Base-by-base conservation (phyloP, 2,329 filamentous ascomycete genomes). In the Catunica adiposa region DNA sequence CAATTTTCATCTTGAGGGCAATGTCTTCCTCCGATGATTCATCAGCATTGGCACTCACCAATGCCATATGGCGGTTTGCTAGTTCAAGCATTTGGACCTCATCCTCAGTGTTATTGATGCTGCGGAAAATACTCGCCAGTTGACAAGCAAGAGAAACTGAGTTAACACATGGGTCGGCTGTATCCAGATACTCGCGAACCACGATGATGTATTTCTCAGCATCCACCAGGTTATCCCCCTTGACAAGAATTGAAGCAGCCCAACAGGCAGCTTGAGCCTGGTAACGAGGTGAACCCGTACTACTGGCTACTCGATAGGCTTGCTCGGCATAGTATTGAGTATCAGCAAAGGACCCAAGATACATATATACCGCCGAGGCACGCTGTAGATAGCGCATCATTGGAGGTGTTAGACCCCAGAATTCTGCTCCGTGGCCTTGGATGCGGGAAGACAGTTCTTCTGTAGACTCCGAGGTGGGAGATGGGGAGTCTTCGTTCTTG, bases 271-370 rank as follows among this genome's bases (percentile, higher is more conserved):
- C 74, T 59, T 79, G 73, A 0, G 77, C 74, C 44, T 71, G 67
- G 62, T 78, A 77, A 11, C 82, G 73, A 37, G 77, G 73, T 0
- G 84, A 82, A 51, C 77, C 72, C 7, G 85, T 78, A n/a, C 77
- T 79, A 58, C 76, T 74, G 22, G 86, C 86, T 58, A 94, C 78
- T 63, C 84, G 87, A 55, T 84, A 73, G 0, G 89, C 89, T 62
- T 92, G 85, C 61, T 96, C 84, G 1, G 84, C 83, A 62, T 94
- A 94, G 65, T 89, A 92, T 0, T 90, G 70, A 1, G 90, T 90
- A 66, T 97, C 90, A 59, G 87, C 82, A 60, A 89, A 87, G 68
- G 94, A 78, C 26, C 92, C 92, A 60, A 92, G 78, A 61, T 94
- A 84, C 1, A 84, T 80, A 62, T 89, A 95, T 1, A 94, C 72